phyloP scores from a whole-genome alignment of 1,139 yeast genomes.

The Pneumocystis oryctolagi region DNA sequence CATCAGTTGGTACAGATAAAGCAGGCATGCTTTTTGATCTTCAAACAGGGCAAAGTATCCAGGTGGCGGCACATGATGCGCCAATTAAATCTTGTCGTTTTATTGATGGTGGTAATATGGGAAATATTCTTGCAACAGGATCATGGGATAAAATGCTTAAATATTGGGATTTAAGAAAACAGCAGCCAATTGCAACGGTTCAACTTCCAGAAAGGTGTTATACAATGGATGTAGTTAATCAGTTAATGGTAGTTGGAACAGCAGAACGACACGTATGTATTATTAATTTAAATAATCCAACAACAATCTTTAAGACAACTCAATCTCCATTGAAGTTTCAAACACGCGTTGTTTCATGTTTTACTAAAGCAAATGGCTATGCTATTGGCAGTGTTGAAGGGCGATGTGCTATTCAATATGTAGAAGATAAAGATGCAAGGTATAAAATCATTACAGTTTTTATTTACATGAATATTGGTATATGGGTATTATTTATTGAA shows the following conservation, averaged over 20 bases:
- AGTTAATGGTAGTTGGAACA: constrained; percentile 75
- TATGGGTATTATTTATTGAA: not conserved
- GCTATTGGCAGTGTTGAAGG: constrained; percentile 94
- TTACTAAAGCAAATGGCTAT: constrained; percentile 79
- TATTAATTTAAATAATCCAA: constrained; percentile 65
- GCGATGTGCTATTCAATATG: constrained; percentile 88
- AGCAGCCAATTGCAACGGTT: constrained; percentile 68
- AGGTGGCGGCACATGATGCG: constrained; percentile 75
- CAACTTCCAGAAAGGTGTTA: constrained; percentile 82
- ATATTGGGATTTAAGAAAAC: constrained; percentile 88
- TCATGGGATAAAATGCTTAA: constrained; percentile 93
- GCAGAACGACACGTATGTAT: constrained; percentile 76
- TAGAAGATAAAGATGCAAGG: constrained; percentile 51
- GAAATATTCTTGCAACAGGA: constrained; percentile 74
- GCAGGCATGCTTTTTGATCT: constrained; percentile 74
- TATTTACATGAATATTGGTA: not conserved
- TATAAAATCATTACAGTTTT: too few species aligned
- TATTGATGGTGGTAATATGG: constrained; percentile 62
- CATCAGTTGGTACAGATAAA: constrained; percentile 88
- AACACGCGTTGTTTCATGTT: constrained; percentile 69
- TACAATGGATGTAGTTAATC: constrained; percentile 71
- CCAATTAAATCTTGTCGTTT: constrained; percentile 62
- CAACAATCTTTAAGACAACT: constrained; percentile 56
- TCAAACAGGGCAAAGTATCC: constrained; percentile 65
- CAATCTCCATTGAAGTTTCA: constrained; percentile 85